Base-by-base conservation (phyloP, 176 grass and related monocot species). In the Paspalum vaginatum region DNA sequence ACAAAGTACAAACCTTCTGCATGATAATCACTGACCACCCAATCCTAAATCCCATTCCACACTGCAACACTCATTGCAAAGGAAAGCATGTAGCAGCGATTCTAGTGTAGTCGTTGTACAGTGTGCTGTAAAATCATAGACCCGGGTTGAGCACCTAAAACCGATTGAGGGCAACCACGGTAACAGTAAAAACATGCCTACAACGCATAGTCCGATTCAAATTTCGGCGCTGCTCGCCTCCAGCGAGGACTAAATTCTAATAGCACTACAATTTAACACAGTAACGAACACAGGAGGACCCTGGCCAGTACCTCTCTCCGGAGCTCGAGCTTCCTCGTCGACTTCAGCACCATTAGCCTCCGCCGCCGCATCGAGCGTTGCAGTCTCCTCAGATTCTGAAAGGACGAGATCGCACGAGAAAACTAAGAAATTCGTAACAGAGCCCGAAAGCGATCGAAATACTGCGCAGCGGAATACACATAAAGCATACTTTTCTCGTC, bases 291-390 rank as follows among this genome's bases (percentile, higher is more conserved):
- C 13, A 43, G 16, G 26, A 79, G 37, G 61, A 45, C 1, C 14
- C 12, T 17, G 48, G 11, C 52, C 78, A 0, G 8, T 80, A 94
- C 91, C 91, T 91, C 88, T 71, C 59, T 72, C 69, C 52, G 65
- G 78, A 94, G 91, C 40, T 94, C n/a, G n/a, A n/a, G n/a, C n/a
- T n/a, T n/a, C 91, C 45, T 91, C 88, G 2, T 85, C 65, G 21
- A 94, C 24, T 21, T 53, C 60, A 24, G 49, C 68, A 7, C 18
- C 78, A 52, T 57, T 38, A 13, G 17, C 76, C 32, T 32, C 32
- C 25, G 10, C 42, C n/a, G 40, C 51, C n/a, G 11, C 83, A 80
- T 67, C 17, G 17, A 2, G 0, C 2, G 0, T 40, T 22, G 32
- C 43, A 21, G 6, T 10, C 32, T 3, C 73, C 8, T 65, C 75